Conservation (phyloP, 2,329 filamentous ascomycete species). For the Xylaria polymorpha region DNA sequence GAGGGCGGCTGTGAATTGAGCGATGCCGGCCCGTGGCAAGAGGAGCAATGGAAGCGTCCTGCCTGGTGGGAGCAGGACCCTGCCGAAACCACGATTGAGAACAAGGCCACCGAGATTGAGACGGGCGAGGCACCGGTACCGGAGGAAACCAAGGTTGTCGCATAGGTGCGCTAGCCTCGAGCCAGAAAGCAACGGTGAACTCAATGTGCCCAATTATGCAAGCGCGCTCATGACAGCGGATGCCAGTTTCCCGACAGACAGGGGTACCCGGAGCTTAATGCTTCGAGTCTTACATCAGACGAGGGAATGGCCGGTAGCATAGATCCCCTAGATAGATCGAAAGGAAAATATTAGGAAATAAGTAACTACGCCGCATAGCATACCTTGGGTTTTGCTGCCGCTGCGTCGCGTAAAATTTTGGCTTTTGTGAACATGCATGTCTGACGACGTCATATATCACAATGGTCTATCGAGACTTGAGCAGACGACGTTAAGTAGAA, state of each 20-base stretch:
- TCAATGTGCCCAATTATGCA: slow-evolving; percentile 7
- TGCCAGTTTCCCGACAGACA: neutral
- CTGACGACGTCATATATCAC: no score
- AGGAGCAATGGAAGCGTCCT: slow-evolving; percentile 73
- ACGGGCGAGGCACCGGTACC: slow-evolving; percentile 40
- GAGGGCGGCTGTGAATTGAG: slow-evolving; percentile 84
- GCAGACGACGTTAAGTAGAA: neutral
- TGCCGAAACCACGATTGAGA: slow-evolving; percentile 48
- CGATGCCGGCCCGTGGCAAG: slow-evolving; percentile 91
- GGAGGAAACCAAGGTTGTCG: slow-evolving; percentile 31
- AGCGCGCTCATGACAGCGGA: neutral
- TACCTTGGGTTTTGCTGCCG: slow-evolving; percentile 11
- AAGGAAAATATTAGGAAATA: slow-evolving; percentile 19
- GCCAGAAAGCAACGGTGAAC: neutral
- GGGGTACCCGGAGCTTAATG: neutral
- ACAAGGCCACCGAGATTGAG: slow-evolving; percentile 47
- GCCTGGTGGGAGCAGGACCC: slow-evolving; percentile 71
- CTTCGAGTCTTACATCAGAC: neutral
- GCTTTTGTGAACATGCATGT: slow-evolving; percentile 1
- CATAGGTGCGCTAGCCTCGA: slow-evolving; percentile 21
- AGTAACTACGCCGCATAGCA: slow-evolving; percentile 17
- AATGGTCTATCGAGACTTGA: no score
- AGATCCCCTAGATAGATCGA: slow-evolving; percentile 35
- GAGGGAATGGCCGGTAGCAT: slow-evolving; percentile 17
- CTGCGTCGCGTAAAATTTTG: neutral